These are phyloP conservation scores for Rhytidiadelphus loreus DNA, from an alignment of 225 moss, liverwort and hornwort species.

Conservation along the genomic window DNA sequence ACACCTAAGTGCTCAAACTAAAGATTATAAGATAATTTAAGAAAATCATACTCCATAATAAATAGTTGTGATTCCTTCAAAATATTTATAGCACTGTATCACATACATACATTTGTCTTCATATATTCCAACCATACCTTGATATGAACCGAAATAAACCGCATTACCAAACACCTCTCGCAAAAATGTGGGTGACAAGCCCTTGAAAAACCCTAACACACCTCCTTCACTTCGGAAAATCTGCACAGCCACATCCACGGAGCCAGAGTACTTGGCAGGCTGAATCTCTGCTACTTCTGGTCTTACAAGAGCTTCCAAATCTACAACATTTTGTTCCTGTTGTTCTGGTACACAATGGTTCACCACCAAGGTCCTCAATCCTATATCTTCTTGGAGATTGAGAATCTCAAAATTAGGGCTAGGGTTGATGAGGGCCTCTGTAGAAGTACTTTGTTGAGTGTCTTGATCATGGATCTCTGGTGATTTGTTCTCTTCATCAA, in stretches of 20 bases:
- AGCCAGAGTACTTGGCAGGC: slow-evolving; percentile 18
- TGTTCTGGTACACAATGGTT: not conserved
- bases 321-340: not conserved
- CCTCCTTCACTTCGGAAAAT: slow-evolving; percentile 60
- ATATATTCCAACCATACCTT: slow-evolving; percentile 1
- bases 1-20: not conserved
- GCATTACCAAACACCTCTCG: slow-evolving; percentile 88
- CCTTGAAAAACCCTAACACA: slow-evolving; percentile 52
- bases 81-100: not conserved
- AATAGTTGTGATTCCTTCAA: not conserved
- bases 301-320: not conserved
- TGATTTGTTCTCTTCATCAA: not conserved
- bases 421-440: not conserved
- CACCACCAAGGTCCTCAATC: slow-evolving; percentile 2
- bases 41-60: no score
- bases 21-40: not conserved
- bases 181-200: slow-evolving; percentile 58
- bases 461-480: not conserved
- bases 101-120: not conserved
- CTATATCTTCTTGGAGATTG: not conserved
- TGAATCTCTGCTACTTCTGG: not conserved
- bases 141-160: slow-evolving; percentile 63
- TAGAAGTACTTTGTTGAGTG: not conserved
- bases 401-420: not conserved
- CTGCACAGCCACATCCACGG: slow-evolving; percentile 51